A percentile compares a stretch with the other conserved stretches of the same genome.
These are phyloP conservation scores for Metroxylon sagu DNA, from an alignment of 176 grass and related monocot genomes.

Conservation along the genomic window DNA sequence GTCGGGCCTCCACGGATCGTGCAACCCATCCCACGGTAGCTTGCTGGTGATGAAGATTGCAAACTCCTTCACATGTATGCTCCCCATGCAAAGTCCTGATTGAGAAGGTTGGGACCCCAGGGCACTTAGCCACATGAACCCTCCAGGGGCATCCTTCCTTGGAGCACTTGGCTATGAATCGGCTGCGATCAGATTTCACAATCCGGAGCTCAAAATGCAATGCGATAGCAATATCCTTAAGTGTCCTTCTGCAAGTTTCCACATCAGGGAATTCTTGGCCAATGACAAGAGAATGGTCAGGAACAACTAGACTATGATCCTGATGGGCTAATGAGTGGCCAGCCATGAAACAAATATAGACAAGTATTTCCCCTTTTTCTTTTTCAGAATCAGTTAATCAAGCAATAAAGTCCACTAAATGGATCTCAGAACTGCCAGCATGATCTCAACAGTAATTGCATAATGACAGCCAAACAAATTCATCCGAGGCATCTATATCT, in stretches of 20 bases:
- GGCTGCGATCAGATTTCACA: conserved; percentile 82
- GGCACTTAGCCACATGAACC: conserved; percentile 77
- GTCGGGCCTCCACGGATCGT: conserved; percentile 74
- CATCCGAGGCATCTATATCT: no score
- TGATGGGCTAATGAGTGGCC: conserved; percentile 30
- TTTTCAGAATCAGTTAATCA: no score
- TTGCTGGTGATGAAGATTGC: conserved; percentile 82
- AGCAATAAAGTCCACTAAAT: no score
- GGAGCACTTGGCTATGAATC: conserved; percentile 86
- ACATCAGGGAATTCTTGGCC: conserved; percentile 90
- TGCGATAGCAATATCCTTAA: conserved; percentile 94
- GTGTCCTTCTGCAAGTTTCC: conserved; percentile 48
- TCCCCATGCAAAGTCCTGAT: conserved; percentile 71
- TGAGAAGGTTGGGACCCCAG: conserved; percentile 63
- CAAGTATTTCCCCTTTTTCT: no score
- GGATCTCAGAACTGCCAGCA: no score
- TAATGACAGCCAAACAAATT: no score
- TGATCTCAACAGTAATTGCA: no score
- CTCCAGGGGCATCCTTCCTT: conserved; percentile 84
- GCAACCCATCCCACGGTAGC: conserved; percentile 93
- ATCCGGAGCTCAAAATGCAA: conserved; percentile 88
- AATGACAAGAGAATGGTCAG: conserved; percentile 41
- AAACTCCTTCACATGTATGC: conserved; percentile 81
- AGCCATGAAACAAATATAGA: conserved; percentile 1
- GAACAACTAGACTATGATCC: conserved; percentile 30